These are phyloP conservation scores for Aaosphaeria pasadenensis DNA, from an alignment of 2,329 filamentous ascomycete species.

Conservation along the genomic window DNA sequence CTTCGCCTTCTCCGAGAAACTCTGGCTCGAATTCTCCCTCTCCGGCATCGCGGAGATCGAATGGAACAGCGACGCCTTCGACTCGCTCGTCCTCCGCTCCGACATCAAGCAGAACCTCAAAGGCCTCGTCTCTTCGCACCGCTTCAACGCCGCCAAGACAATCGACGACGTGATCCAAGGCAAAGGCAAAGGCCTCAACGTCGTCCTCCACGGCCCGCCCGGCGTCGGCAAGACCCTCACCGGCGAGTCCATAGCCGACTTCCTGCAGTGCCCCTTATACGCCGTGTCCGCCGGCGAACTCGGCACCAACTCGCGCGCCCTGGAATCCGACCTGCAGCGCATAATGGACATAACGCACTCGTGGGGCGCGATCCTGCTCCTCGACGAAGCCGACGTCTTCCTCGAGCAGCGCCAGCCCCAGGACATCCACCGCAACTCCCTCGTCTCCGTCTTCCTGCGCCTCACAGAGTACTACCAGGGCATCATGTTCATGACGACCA, in stretches of 20 bases:
- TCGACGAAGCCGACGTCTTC: conserved; percentile 66
- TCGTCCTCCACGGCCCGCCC: conserved; percentile 73
- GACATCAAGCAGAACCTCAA: conserved; percentile 66
- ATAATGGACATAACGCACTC: conserved; percentile 82
- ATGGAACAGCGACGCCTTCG: conserved; percentile 82
- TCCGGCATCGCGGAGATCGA: conserved; percentile 75
- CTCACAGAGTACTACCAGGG: conserved; percentile 90
- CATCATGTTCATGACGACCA: conserved; percentile 86
- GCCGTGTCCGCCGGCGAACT: conserved; percentile 81
- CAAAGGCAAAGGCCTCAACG: conserved; percentile 82
- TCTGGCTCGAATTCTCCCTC: conserved; percentile 86
- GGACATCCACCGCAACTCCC: conserved; percentile 79
- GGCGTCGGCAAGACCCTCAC: conserved; percentile 84
- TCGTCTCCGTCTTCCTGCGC: conserved; percentile 83
- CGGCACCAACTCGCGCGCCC: conserved; percentile 66
- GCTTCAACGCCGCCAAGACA: conserved; percentile 74
- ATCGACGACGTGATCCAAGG: conserved; percentile 72
- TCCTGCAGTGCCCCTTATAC: conserved; percentile 78
- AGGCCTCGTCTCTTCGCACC: conserved; percentile 80
- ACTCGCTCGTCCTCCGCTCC: conserved; percentile 69
- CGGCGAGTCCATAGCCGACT: conserved; percentile 80
- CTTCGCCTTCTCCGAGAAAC: conserved; percentile 83
- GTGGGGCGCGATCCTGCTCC: conserved; percentile 80
- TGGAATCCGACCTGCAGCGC: conserved; percentile 76
- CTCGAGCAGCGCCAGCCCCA: conserved; percentile 79